These are phyloP conservation scores for Didymella arachidicola DNA, from an alignment of 2,329 filamentous ascomycete genomes.

Conservation along the genomic window DNA sequence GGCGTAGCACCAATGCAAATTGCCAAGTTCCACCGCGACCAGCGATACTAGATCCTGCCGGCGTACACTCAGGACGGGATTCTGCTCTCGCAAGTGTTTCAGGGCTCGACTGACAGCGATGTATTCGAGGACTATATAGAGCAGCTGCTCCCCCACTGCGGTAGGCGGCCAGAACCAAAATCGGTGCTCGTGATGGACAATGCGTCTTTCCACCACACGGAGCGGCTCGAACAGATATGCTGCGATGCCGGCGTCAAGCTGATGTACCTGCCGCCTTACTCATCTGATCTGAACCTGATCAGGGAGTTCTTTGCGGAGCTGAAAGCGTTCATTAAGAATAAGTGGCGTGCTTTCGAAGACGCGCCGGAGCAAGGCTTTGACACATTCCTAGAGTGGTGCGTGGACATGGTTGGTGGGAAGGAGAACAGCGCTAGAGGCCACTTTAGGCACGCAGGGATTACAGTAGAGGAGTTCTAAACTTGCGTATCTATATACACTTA, in stretches of 20 bases:
- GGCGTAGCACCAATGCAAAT: too few species aligned
- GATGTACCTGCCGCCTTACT: constrained; percentile 49
- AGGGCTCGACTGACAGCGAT: constrained; percentile 19
- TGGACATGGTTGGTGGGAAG: not conserved
- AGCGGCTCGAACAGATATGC: constrained; percentile 44
- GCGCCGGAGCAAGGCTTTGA: constrained; percentile 12
- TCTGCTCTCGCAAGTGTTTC: too few species aligned
- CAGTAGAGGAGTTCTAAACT: not conserved
- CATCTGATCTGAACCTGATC: constrained; percentile 50
- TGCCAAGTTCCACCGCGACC: too few species aligned
- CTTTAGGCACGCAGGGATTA: not conserved
- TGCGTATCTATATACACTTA: too few species aligned
- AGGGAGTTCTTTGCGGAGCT: constrained; percentile 50
- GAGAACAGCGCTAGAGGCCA: not conserved
- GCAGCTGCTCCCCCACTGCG: constrained; percentile 21
- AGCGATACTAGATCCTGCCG: too few species aligned
- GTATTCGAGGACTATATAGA: constrained; percentile 24
- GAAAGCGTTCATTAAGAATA: constrained; percentile 44
- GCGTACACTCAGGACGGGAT: too few species aligned
- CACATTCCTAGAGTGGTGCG: not conserved
- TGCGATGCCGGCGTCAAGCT: constrained; percentile 43
- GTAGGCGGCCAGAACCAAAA: constrained; percentile 14
- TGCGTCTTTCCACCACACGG: constrained; percentile 22
- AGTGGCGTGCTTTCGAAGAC: constrained; percentile 25
- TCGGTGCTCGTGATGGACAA: too few species aligned